These are phyloP conservation scores for Theileria equi DNA, from an alignment of 169 alveolate genomes.

Conservation along the genomic window DNA sequence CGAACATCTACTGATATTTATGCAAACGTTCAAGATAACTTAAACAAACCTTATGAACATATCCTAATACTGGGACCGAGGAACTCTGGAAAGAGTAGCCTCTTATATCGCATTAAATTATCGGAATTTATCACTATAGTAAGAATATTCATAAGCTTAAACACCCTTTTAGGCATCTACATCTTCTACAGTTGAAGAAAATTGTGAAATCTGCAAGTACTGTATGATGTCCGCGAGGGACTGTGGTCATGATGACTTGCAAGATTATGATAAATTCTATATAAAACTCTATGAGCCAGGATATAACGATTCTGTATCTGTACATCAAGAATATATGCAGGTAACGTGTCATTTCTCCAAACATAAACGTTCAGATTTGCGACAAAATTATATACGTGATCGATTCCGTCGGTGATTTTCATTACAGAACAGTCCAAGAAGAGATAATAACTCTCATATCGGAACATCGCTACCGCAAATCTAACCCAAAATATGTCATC, in stretches of 20 bases:
- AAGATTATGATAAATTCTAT: constrained; percentile 16
- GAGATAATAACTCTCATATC: constrained; percentile 31
- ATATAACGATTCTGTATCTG: constrained; percentile 9
- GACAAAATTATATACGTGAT: constrained; percentile 17
- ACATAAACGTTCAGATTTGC: constrained; percentile 6
- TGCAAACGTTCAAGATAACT: constrained; percentile 1
- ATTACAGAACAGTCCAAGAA: constrained; percentile 4
- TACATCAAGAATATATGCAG: constrained; percentile 18
- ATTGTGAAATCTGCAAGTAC: constrained; percentile 18
- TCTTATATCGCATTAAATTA: constrained; percentile 60
- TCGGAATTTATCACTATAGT: constrained; percentile 56
- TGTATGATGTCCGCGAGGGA: constrained; percentile 27
- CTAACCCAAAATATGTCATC: constrained; percentile 43
- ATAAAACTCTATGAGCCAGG: constrained; percentile 28
- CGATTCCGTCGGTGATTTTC: constrained; percentile 16
- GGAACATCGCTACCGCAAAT: constrained; percentile 54
- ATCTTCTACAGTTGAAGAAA: constrained; percentile 41
- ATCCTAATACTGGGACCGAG: constrained; percentile 42
- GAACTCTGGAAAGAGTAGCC: constrained; percentile 54
- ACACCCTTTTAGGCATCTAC: constrained; percentile 24
- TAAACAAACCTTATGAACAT: constrained; percentile 2
- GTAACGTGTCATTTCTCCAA: background rate
- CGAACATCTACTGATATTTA: constrained; percentile 2
- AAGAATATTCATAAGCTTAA: background rate
- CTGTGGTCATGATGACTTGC: constrained; percentile 15